A percentile compares a stretch with the other conserved stretches of the same genome.
Evolutionary conservation across 768 basidiomycete species (phyloP).

Genomic region (Leccinum uliginosum): DNA sequence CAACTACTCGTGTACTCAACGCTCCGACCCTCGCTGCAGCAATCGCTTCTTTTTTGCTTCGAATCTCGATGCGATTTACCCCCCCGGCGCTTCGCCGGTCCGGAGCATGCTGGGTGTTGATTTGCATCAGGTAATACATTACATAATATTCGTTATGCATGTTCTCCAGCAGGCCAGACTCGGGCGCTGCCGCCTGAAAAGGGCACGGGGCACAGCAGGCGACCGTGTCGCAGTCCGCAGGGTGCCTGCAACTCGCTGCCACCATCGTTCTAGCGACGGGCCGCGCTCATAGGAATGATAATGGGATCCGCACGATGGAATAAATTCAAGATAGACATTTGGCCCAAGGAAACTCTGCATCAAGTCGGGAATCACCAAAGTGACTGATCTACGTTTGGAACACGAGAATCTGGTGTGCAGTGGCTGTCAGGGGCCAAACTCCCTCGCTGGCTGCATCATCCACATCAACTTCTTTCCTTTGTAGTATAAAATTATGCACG

Average conservation of each 20-base stretch:
- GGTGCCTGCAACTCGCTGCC: background rate
- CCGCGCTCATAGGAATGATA: background rate
- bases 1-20: background rate
- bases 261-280: background rate
- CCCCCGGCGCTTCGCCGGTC: background rate
- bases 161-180: slow-evolving; percentile 10
- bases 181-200: background rate
- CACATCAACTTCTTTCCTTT: slow-evolving; percentile 24
- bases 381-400: slow-evolving; percentile 14
- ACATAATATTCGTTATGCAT: slow-evolving; percentile 6
- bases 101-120: background rate
- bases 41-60: background rate
- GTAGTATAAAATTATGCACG: slow-evolving; percentile 29
- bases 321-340: background rate
- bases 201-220: background rate
- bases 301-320: background rate
- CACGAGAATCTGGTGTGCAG: slow-evolving; percentile 30
- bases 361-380: background rate
- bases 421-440: slow-evolving; percentile 29
- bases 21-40: background rate
- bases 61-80: background rate
- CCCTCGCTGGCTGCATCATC: slow-evolving; percentile 28
- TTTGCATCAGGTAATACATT: slow-evolving; percentile 3
- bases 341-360: background rate
- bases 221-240: slow-evolving; percentile 3